Percentiles rank a stretch among this genome's conserved stretches.
Evolutionary conservation across 2,329 filamentous ascomycete genomes (phyloP).

Genomic region (Calonectria pauciramosa): DNA sequence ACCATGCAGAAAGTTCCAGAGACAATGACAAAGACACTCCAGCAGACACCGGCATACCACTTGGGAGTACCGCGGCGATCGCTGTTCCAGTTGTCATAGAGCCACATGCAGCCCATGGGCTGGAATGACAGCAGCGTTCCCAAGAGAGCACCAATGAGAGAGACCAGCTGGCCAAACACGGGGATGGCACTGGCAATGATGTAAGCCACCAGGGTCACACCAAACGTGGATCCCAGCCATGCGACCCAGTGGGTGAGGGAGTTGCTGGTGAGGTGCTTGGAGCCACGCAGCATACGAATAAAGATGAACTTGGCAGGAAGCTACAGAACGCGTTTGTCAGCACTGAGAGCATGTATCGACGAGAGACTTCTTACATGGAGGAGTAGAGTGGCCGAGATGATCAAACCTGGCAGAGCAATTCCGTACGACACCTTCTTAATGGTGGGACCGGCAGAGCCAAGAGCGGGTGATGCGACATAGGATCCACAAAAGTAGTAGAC

Average conservation of each 20-base stretch:
- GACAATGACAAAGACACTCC: slow-evolving; percentile 17
- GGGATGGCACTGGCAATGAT: slow-evolving; percentile 32
- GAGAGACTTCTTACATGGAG: slow-evolving; percentile 40
- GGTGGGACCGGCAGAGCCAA: slow-evolving; percentile 56
- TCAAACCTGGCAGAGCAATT: slow-evolving; percentile 45
- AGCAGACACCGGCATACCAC: neutral
- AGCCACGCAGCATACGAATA: slow-evolving; percentile 43
- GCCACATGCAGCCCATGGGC: slow-evolving; percentile 56
- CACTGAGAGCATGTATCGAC: too few relatives aligned
- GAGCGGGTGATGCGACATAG: slow-evolving; percentile 59
- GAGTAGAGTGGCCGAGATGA: slow-evolving; percentile 39
- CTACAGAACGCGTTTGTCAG: neutral
- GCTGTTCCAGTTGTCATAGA: slow-evolving; percentile 57
- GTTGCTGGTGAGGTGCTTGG: slow-evolving; percentile 45
- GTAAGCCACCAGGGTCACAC: slow-evolving; percentile 39
- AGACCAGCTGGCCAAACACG: slow-evolving; percentile 34
- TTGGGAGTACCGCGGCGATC: neutral
- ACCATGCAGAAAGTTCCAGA: slow-evolving; percentile 14
- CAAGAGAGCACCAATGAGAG: slow-evolving; percentile 45
- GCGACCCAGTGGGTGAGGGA: slow-evolving; percentile 43
- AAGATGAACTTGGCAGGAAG: slow-evolving; percentile 44
- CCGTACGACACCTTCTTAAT: slow-evolving; percentile 61
- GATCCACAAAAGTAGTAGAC: slow-evolving; percentile 62
- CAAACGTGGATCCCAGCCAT: slow-evolving; percentile 45
- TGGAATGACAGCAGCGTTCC: slow-evolving; percentile 47